Conservation (phyloP, 345 rosid genomes). For the Sisymbrium irio region DNA sequence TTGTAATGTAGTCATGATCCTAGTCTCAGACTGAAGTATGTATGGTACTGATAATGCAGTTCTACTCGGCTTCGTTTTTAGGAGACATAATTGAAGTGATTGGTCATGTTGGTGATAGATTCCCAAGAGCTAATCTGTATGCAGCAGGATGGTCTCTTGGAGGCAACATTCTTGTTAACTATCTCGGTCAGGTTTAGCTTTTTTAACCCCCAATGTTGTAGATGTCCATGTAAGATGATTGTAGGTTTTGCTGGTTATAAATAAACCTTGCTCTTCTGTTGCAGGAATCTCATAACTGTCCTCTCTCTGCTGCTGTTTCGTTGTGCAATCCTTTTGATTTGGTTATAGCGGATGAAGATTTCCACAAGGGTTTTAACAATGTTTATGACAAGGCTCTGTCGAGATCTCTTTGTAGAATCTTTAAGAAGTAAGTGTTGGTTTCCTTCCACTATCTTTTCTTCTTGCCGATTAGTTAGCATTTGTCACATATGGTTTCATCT, state of each 20-base stretch:
- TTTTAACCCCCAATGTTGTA: neutral
- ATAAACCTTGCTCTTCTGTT: conserved; percentile 5
- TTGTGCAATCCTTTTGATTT: conserved; percentile 94
- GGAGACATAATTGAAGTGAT: conserved; percentile 83
- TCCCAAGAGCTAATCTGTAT: conserved; percentile 78
- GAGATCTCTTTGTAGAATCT: conserved; percentile 58
- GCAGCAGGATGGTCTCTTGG: conserved; percentile 98
- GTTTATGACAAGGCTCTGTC: conserved; percentile 81
- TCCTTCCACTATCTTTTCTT: neutral
- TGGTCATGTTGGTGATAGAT: conserved; percentile 47
- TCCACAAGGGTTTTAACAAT: conserved; percentile 87
- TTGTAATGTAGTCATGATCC: neutral
- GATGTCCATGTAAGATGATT: neutral
- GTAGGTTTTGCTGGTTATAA: neutral
- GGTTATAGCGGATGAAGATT: conserved; percentile 87
- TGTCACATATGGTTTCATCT: neutral
- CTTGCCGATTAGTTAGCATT: neutral
- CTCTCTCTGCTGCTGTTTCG: conserved; percentile 76
- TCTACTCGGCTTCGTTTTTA: conserved; percentile 94
- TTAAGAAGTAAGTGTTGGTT: conserved; percentile 51
- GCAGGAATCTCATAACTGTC: conserved; percentile 70
- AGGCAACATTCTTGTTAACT: conserved; percentile 86
- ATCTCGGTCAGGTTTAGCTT: conserved; percentile 66
- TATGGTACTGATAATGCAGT: conserved; percentile 53
- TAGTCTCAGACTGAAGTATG: neutral